These are phyloP conservation scores for Sphaerulina populicola DNA, from an alignment of 2,329 filamentous ascomycete genomes.

Conservation along the genomic window DNA sequence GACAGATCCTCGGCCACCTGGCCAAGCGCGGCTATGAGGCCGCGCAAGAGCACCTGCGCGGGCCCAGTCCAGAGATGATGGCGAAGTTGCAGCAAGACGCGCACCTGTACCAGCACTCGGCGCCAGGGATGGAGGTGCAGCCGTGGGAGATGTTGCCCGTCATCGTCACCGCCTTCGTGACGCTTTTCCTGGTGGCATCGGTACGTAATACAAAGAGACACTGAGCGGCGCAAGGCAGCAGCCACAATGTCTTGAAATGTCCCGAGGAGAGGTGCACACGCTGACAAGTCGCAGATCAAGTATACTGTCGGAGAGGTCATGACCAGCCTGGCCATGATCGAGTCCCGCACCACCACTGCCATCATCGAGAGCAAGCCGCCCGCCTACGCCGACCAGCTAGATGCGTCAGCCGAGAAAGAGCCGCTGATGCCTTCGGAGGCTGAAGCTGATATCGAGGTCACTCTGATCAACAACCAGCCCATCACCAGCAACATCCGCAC, in stretches of 20 bases:
- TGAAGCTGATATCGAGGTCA: constrained; percentile 36
- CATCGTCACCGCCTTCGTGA: constrained; percentile 32
- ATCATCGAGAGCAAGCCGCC: constrained; percentile 37
- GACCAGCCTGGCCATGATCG: constrained; percentile 55
- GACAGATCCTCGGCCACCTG: constrained; percentile 28
- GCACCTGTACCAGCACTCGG: constrained; percentile 25
- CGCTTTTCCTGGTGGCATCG: constrained; percentile 38
- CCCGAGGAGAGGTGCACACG: not conserved
- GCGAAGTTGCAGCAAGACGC: constrained; percentile 26
- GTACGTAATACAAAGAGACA: constrained; percentile 27
- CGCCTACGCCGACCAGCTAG: constrained; percentile 43
- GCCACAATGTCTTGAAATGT: too few species aligned
- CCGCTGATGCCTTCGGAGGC: constrained; percentile 34
- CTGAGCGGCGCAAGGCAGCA: not conserved
- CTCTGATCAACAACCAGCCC: constrained; percentile 46
- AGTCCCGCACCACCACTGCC: constrained; percentile 49
- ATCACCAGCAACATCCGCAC: constrained; percentile 54
- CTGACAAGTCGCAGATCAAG: constrained; percentile 22
- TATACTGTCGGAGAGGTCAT: constrained; percentile 56
- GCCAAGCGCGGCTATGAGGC: constrained; percentile 29
- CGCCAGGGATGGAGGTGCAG: constrained; percentile 22
- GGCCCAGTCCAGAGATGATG: constrained; percentile 16
- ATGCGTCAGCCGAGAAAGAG: constrained; percentile 38
- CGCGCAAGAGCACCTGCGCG: constrained; percentile 23
- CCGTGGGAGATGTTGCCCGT: constrained; percentile 26